Evolutionary conservation across 2,329 filamentous ascomycete genomes (phyloP).

Genomic region (Sordariomycetes sp.): DNA sequence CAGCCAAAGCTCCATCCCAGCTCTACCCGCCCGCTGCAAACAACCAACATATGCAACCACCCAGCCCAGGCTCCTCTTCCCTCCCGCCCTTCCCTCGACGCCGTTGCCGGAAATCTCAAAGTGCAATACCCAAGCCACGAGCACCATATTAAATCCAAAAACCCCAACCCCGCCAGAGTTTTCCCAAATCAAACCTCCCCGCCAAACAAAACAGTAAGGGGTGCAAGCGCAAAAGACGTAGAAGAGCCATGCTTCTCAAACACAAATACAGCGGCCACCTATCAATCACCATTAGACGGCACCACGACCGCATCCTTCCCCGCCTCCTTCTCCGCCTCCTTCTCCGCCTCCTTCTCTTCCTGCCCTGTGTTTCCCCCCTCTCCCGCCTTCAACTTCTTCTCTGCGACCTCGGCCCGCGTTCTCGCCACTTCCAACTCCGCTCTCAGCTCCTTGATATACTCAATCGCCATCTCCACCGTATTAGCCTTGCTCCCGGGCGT

Average conservation of each 20-base stretch:
- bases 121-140: no score
- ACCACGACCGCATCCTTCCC: neutral
- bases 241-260: neutral
- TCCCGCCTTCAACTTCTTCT: conserved; percentile 39
- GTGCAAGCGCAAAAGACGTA: no score
- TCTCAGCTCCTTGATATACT: conserved; percentile 83
- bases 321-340: neutral
- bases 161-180: no score
- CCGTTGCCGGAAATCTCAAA: no score
- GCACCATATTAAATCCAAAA: no score
- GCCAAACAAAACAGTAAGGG: no score
- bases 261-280: neutral
- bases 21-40: no score
- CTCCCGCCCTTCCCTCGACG: no score
- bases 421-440: conserved; percentile 59
- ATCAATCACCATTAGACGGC: neutral
- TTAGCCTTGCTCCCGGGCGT: conserved; percentile 84
- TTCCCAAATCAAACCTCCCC: no score
- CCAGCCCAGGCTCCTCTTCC: no score
- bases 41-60: no score
- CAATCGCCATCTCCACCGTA: conserved; percentile 93
- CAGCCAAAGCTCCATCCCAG: no score
- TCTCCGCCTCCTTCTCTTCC: neutral
- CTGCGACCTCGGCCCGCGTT: conserved; percentile 51
- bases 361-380: neutral